phyloP scores from a whole-genome alignment of 306 rosid species.

The Cicer pinnatifidum region DNA sequence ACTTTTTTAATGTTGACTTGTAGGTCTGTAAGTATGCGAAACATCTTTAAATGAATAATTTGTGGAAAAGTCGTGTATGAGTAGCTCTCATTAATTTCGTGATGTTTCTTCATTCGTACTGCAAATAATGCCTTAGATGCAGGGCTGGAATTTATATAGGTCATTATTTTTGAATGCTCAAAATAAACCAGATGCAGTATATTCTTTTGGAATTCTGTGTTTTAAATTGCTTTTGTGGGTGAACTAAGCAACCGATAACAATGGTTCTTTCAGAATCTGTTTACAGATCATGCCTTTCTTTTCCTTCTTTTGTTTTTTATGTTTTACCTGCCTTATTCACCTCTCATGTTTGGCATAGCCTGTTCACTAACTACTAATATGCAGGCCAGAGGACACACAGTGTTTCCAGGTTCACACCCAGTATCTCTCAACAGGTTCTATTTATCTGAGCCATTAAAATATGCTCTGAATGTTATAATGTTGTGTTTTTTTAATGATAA shows the following conservation, averaged over 20 bases:
- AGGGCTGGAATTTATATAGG: neutral
- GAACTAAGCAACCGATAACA: conserved; percentile 20
- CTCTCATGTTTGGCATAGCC: conserved; percentile 35
- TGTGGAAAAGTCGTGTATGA: conserved; percentile 1
- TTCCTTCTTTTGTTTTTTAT: conserved; percentile 1
- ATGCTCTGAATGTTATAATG: neutral
- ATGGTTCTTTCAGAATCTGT: conserved; percentile 29
- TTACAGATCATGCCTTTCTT: neutral
- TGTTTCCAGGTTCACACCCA: conserved; percentile 98
- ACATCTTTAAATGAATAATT: neutral
- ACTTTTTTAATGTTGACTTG: conserved; percentile 19
- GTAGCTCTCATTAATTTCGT: conserved; percentile 2
- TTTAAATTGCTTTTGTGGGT: conserved; percentile 17
- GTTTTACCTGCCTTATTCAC: conserved; percentile 31
- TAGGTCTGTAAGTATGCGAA: neutral
- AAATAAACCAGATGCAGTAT: conserved; percentile 25
- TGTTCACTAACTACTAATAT: conserved; percentile 45
- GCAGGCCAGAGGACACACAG: conserved; percentile 84
- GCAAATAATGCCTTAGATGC: neutral
- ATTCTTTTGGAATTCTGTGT: neutral
- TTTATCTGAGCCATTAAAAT: conserved; percentile 43
- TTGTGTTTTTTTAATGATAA: neutral
- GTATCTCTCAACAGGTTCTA: conserved; percentile 94
- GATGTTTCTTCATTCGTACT: conserved; percentile 2
- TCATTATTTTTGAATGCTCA: conserved; percentile 26